Conservation (phyloP, 2,329 filamentous ascomycete genomes). For the Sporothrix brasiliensis region DNA sequence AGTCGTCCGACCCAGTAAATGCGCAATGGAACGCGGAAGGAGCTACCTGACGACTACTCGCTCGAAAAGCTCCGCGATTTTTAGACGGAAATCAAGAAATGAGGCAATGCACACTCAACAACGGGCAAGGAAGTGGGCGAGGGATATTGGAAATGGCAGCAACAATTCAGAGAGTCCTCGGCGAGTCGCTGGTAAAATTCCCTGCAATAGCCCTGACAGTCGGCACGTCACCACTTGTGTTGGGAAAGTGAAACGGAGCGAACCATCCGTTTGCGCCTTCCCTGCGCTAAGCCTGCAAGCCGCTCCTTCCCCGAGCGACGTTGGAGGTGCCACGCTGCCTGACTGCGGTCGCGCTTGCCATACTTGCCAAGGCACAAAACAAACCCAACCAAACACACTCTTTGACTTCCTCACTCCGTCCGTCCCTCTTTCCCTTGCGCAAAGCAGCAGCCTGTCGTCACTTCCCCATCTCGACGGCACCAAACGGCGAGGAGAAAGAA, state of each 20-base stretch:
- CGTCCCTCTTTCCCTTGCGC: background rate
- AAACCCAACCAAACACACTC: constrained; percentile 4
- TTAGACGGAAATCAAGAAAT: constrained; percentile 1
- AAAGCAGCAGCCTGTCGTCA: constrained; percentile 14
- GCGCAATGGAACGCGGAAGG: constrained; percentile 10
- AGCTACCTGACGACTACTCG: background rate
- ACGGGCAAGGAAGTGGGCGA: background rate
- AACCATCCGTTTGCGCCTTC: constrained; percentile 21
- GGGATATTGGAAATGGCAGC: background rate
- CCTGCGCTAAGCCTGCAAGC: constrained; percentile 11
- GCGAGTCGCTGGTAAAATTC: constrained; percentile 1
- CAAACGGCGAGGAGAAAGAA: constrained; percentile 4
- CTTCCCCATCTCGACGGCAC: background rate
- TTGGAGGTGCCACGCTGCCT: background rate
- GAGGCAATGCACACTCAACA: background rate
- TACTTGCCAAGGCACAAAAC: constrained; percentile 4
- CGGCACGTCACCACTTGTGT: constrained; percentile 16
- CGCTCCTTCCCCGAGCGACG: constrained; percentile 26
- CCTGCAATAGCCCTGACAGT: background rate
- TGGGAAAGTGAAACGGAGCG: constrained; percentile 18
- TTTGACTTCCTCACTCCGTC: background rate
- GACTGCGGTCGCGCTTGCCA: background rate
- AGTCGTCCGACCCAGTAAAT: background rate
- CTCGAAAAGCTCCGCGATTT: constrained; percentile 5
- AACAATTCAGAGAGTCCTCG: background rate